phyloP scores from a whole-genome alignment of 306 rosid species.

The Aeschynomene evenia region DNA sequence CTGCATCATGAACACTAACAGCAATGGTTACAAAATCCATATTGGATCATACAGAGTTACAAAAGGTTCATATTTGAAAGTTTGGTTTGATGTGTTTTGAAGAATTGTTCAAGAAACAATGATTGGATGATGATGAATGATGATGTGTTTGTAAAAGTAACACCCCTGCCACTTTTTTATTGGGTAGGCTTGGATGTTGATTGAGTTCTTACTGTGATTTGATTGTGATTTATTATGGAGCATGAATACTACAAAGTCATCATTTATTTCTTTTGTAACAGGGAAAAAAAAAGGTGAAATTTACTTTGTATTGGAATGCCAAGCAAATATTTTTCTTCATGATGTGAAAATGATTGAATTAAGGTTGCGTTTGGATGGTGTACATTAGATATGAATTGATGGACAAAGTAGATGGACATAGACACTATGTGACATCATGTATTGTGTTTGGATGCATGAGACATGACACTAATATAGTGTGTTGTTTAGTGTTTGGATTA shows the following conservation, averaged over 20 bases:
- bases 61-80: not conserved
- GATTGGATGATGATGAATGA: conserved; percentile 22
- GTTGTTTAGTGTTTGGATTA: too few relatives aligned
- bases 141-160: conserved; percentile 27
- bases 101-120: not conserved
- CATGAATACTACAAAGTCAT: not conserved
- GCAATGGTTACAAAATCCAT: conserved; percentile 17
- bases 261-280: not conserved
- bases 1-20: conserved; percentile 25
- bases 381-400: too few relatives aligned
- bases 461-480: too few relatives aligned
- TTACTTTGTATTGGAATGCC: not conserved
- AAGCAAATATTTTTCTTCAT: not conserved
- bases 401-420: too few relatives aligned
- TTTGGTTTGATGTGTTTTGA: not conserved
- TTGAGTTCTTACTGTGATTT: conserved; percentile 19
- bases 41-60: conserved; percentile 15
- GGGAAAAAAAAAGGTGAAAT: conserved; percentile 1
- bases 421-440: too few relatives aligned
- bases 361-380: too few relatives aligned
- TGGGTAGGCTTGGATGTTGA: conserved; percentile 29
- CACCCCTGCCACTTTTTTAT: conserved; percentile 24
- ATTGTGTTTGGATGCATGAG: too few relatives aligned
- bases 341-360: not conserved
- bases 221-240: conserved; percentile 1